These are phyloP conservation scores for Acacia confusa DNA, from an alignment of 306 rosid species.

Conservation along the genomic window DNA sequence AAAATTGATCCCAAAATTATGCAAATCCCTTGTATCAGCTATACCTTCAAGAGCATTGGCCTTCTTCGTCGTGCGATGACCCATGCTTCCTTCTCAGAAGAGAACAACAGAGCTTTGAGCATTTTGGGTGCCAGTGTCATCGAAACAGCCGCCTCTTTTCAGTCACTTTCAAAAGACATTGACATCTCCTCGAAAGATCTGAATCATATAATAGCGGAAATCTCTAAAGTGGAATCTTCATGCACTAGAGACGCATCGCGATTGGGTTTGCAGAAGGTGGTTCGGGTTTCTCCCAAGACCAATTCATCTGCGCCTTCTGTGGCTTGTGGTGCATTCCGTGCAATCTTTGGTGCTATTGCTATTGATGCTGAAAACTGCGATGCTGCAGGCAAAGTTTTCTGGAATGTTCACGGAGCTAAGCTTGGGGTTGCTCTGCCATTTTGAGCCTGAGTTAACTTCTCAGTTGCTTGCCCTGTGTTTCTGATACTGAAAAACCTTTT, in stretches of 20 bases:
- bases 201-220: neutral
- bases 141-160: slow-evolving; percentile 44
- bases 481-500: neutral
- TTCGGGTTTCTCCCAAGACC: slow-evolving; percentile 58
- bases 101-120: slow-evolving; percentile 70
- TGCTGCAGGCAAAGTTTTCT: slow-evolving; percentile 60
- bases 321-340: slow-evolving; percentile 73
- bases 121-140: slow-evolving; percentile 29
- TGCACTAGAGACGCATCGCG: neutral
- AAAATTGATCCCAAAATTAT: neutral
- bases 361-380: slow-evolving; percentile 48
- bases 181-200: slow-evolving; percentile 33
- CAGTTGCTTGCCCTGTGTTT: neutral
- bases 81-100: slow-evolving; percentile 78
- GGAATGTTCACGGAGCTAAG: slow-evolving; percentile 50
- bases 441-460: slow-evolving; percentile 4
- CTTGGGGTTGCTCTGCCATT: slow-evolving; percentile 28
- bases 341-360: slow-evolving; percentile 73
- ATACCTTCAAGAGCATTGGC: slow-evolving; percentile 39
- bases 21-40: neutral
- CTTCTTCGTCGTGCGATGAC: slow-evolving; percentile 84
- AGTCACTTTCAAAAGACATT: slow-evolving; percentile 39
- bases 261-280: slow-evolving; percentile 21
- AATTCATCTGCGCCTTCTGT: slow-evolving; percentile 54
- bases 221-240: neutral